These are phyloP conservation scores for Thelonectria blattea DNA, from an alignment of 2,329 filamentous ascomycete genomes.

Conservation along the genomic window DNA sequence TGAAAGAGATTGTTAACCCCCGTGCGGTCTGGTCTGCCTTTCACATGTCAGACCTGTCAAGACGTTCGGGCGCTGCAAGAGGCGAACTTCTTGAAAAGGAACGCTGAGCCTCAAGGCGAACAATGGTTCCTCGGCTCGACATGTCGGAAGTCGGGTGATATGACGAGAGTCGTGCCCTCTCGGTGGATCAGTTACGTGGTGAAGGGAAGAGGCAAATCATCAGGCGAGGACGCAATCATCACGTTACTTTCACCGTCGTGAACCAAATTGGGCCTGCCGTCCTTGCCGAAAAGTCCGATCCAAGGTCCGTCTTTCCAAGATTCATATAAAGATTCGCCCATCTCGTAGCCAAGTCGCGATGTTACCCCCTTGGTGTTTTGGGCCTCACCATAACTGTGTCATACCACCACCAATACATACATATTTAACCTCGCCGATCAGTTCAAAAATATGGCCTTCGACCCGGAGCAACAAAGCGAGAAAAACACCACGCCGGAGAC, in stretches of 20 bases:
- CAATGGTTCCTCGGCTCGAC: slow-evolving; percentile 4
- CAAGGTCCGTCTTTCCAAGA: background rate
- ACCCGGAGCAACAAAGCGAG: background rate
- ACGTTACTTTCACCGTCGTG: slow-evolving; percentile 8
- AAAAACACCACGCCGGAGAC: background rate
- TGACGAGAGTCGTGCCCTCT: background rate
- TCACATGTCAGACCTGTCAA: background rate
- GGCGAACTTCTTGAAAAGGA: background rate
- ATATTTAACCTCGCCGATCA: too few species aligned
- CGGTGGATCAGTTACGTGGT: slow-evolving; percentile 8
- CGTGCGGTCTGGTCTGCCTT: background rate
- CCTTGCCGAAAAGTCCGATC: slow-evolving; percentile 17
- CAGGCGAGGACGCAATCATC: slow-evolving; percentile 15
- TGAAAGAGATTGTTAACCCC: background rate
- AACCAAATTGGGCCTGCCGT: slow-evolving; percentile 4
- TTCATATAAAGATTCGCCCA: slow-evolving; percentile 10
- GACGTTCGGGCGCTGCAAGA: background rate
- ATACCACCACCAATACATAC: background rate
- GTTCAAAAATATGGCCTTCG: slow-evolving; percentile 5
- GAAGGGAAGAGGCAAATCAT: background rate
- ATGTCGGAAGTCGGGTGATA: slow-evolving; percentile 9
- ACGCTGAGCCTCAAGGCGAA: background rate
- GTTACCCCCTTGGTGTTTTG: background rate
- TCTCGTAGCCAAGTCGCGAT: background rate
- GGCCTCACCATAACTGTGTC: background rate